Evolutionary conservation across 139 green algal species (phyloP), one percentile per base, ranked within the genome.

Genomic region (Trebouxia sp.): DNA sequence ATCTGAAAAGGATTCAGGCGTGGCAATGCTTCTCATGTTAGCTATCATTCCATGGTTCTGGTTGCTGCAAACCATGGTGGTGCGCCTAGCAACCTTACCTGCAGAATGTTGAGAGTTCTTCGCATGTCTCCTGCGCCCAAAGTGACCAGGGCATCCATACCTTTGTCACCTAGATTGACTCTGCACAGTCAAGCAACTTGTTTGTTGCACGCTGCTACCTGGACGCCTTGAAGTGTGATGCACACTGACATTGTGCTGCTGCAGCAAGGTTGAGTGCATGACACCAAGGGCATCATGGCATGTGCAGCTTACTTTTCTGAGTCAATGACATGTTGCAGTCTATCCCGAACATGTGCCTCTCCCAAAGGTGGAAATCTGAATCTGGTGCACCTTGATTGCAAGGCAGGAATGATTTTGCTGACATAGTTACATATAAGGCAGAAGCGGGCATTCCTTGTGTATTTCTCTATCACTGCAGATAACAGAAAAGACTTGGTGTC

Each of bases 381-480:
- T 75, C 91, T 87, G n/a, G 95, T 99, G 89, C 96, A 99, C 28
- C 97, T 88, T 0, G 92, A 97, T 88, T 99, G 95, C 80, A 99
- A 86, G 14, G 97, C 97, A 28, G 97, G 96, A 82, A 99, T 98
- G 82, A 99, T 95, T 84, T 98, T 98, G 85, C 78, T 92, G 28
- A 98, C 95, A 83, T 99, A 98, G 89, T 99, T 99, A 90, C 96
- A 97, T 84, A 99, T 99, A 39, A 99, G 92, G 87, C 95, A 98
- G 89, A 99, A 99, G 77, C 97, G 93, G 0, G 94, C 94, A 87
- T 98, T 98, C 75, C 91, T 86, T 0, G 93, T 95, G 88, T 98
- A 99, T 87, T 98, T 99, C 80, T 99, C 96, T 47, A 99, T 98
- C 74, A 99, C 93, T 98, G 91, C 76, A 81, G 20, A n/a, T 6